Percentiles rank a stretch among this genome's conserved stretches.
Conservation (phyloP, 169 alveolate species). For the Plasmodium chabaudi region DNA sequence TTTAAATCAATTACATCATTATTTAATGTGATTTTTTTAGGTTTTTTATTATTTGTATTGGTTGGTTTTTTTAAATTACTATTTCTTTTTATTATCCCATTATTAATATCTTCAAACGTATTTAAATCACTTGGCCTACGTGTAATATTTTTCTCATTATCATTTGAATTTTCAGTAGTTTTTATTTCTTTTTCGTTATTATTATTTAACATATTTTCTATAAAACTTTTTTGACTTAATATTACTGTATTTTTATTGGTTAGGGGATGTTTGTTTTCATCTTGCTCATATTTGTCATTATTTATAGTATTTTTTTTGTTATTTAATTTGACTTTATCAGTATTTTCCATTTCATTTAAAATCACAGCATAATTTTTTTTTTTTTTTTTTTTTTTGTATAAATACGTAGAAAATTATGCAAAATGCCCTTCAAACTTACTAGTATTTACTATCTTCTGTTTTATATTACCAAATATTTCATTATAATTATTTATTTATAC, state of each 20-base stretch:
- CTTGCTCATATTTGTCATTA: background rate
- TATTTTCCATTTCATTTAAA: conserved; percentile 36
- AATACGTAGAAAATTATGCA: too few species aligned
- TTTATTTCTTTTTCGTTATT: conserved; percentile 2
- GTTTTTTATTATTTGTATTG: background rate
- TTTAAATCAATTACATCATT: background rate
- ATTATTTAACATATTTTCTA: conserved; percentile 18
- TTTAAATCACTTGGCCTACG: conserved; percentile 4
- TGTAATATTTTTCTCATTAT: conserved; percentile 12
- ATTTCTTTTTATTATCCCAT: conserved; percentile 14
- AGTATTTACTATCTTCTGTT: too few species aligned
- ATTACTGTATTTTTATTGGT: conserved; percentile 12
- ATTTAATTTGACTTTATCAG: conserved; percentile 13
- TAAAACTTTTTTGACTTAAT: conserved; percentile 31
- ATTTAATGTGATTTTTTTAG: background rate
- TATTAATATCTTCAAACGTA: conserved; percentile 6
- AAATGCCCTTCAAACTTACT: too few species aligned
- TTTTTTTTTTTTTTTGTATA: conserved; percentile 9
- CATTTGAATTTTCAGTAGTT: background rate
- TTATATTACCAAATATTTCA: too few species aligned
- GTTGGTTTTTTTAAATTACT: conserved; percentile 37
- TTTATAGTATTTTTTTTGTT: conserved; percentile 19
- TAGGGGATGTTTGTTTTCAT: background rate
- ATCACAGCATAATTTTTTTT: conserved; percentile 17
- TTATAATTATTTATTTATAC: background rate